These are phyloP conservation scores for Fusarium abutilonis DNA, from an alignment of 2,329 filamentous ascomycete species.

Conservation along the genomic window DNA sequence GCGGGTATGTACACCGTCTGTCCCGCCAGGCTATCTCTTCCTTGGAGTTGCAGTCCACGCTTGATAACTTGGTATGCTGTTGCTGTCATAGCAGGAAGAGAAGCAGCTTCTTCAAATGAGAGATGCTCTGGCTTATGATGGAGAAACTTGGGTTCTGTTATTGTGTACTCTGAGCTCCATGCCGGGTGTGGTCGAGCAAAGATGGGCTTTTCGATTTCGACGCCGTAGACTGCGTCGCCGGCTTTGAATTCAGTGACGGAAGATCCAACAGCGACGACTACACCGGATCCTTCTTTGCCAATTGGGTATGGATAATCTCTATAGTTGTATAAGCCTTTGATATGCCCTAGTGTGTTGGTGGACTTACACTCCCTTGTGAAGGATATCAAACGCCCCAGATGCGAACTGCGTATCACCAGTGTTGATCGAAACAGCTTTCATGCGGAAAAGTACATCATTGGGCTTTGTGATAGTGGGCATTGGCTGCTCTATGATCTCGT, in stretches of 20 bases:
- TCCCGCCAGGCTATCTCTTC: constrained; percentile 54
- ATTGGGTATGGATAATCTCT: constrained; percentile 41
- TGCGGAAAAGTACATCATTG: constrained; percentile 55
- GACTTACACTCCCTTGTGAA: constrained; percentile 46
- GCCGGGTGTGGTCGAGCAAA: constrained; percentile 43
- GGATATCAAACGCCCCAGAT: constrained; percentile 39
- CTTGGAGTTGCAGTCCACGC: constrained; percentile 51
- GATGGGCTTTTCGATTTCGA: constrained; percentile 52
- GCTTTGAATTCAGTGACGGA: constrained; percentile 43
- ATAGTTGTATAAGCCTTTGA: neutral
- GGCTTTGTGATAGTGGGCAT: constrained; percentile 56
- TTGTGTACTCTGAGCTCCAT: constrained; percentile 55
- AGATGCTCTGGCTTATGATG: constrained; percentile 47
- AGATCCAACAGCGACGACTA: constrained; percentile 47
- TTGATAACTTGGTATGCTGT: constrained; percentile 58
- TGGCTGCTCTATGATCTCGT: constrained; percentile 55
- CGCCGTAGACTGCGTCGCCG: constrained; percentile 55
- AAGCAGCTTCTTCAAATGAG: constrained; percentile 51
- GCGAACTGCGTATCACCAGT: constrained; percentile 50
- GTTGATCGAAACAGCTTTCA: constrained; percentile 52
- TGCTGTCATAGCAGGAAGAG: constrained; percentile 51
- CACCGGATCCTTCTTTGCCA: constrained; percentile 48
- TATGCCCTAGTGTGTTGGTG: neutral
- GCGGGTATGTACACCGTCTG: constrained; percentile 63
- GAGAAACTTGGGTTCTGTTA: constrained; percentile 51